Evolutionary conservation across 2,329 filamentous ascomycete genomes (phyloP).

Genomic region (Hypoxylon sp.): DNA sequence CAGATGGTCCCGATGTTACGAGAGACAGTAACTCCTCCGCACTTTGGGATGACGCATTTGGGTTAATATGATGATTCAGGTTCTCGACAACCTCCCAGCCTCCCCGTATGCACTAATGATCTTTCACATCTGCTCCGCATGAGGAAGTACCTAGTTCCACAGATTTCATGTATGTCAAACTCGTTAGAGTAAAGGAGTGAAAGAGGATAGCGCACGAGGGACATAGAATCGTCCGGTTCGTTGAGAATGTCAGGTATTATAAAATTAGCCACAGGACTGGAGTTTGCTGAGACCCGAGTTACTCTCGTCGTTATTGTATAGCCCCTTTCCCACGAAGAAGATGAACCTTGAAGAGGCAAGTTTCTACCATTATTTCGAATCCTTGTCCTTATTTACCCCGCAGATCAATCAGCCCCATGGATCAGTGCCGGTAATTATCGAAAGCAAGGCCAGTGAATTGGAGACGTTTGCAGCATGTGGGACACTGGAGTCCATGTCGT

Average conservation of each 20-base stretch:
- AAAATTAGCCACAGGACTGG: slow-evolving; percentile 18
- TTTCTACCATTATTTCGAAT: background rate
- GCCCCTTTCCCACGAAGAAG: slow-evolving; percentile 2
- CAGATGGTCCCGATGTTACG: slow-evolving; percentile 9
- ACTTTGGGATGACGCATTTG: slow-evolving; percentile 2
- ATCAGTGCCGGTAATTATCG: background rate
- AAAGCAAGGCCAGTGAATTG: background rate
- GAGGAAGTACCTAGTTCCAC: slow-evolving; percentile 15
- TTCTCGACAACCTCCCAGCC: slow-evolving; percentile 25
- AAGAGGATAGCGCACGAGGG: slow-evolving; percentile 17
- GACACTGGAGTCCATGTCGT: background rate
- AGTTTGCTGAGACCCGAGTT: slow-evolving; percentile 3
- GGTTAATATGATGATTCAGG: slow-evolving; percentile 12
- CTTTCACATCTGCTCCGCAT: slow-evolving; percentile 15
- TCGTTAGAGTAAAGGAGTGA: slow-evolving; percentile 20
- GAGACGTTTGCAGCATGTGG: background rate
- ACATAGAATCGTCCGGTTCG: slow-evolving; percentile 27
- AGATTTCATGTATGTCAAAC: slow-evolving; percentile 14
- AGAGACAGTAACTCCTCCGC: slow-evolving; percentile 2
- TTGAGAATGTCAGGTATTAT: slow-evolving; percentile 23
- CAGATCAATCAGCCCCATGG: background rate
- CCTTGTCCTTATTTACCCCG: slow-evolving; percentile 3
- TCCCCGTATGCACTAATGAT: slow-evolving; percentile 21
- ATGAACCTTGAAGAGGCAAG: background rate
- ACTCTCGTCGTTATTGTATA: background rate